Percentiles rank a stretch among this genome's conserved stretches.
These are phyloP conservation scores for Clonostachys rosea DNA, from an alignment of 2,329 filamentous ascomycete genomes.

Conservation along the genomic window DNA sequence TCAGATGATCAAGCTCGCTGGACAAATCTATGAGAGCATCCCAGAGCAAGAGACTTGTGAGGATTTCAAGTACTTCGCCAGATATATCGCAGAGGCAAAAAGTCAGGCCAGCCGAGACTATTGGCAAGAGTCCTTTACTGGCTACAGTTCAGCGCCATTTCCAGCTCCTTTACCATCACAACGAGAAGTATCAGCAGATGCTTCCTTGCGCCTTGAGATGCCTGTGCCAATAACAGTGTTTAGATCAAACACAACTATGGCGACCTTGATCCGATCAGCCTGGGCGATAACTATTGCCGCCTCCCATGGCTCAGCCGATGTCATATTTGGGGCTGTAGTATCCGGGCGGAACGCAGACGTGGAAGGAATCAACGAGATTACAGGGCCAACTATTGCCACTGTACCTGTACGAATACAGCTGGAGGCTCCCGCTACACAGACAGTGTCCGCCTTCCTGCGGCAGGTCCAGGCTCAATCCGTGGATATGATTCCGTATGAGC, in stretches of 20 bases:
- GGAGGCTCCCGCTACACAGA: background rate
- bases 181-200: background rate
- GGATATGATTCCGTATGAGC: conserved; percentile 5
- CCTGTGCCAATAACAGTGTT: too few species aligned
- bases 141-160: conserved; percentile 32
- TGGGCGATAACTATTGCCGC: conserved; percentile 23
- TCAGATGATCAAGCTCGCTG: background rate
- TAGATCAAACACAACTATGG: conserved; percentile 3
- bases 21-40: background rate
- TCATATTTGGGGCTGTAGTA: conserved; percentile 3
- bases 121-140: conserved; percentile 2
- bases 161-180: conserved; percentile 14
- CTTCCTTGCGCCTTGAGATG: too few species aligned
- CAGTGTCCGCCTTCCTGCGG: conserved; percentile 4
- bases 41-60: background rate
- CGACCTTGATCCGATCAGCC: conserved; percentile 11
- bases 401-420: conserved; percentile 8
- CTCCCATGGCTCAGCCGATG: conserved; percentile 10
- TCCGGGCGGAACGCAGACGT: conserved; percentile 11
- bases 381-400: conserved; percentile 13
- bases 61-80: background rate
- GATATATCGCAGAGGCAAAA: background rate
- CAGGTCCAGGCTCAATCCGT: conserved; percentile 7
- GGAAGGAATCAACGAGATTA: conserved; percentile 8
- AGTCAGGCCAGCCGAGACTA: background rate